Evolutionary conservation across 2,329 filamentous ascomycete species (phyloP).

Genomic region (Pseudogymnoascus sp.): DNA sequence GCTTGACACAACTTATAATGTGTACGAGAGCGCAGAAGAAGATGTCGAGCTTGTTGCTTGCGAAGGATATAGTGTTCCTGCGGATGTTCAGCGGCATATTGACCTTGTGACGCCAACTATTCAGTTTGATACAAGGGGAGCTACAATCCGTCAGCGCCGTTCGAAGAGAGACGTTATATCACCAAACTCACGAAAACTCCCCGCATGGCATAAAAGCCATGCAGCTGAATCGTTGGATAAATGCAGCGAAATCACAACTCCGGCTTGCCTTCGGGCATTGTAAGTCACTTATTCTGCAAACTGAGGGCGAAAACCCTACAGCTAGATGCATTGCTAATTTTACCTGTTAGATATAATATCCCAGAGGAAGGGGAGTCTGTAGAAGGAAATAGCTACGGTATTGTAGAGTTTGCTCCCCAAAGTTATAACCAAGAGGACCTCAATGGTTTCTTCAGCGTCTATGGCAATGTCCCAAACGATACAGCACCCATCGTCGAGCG

Average conservation of each 20-base stretch:
- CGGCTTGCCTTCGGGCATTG: conserved; percentile 45
- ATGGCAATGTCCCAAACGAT: conserved; percentile 32
- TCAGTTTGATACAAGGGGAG: conserved; percentile 24
- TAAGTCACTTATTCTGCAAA: conserved; percentile 32
- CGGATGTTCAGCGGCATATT: conserved; percentile 24
- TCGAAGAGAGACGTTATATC: not conserved
- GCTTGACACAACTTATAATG: conserved; percentile 42
- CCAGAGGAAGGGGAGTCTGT: conserved; percentile 30
- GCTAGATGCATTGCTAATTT: not conserved
- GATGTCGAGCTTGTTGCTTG: conserved; percentile 33
- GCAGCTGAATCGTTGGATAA: conserved; percentile 18
- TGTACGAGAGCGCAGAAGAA: conserved; percentile 38
- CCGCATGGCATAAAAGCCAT: not conserved
- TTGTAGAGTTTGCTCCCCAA: conserved; percentile 47
- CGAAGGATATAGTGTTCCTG: conserved; percentile 23
- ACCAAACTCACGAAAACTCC: not conserved
- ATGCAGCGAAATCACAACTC: conserved; percentile 49
- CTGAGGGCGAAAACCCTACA: too few relatives aligned
- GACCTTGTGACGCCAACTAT: conserved; percentile 28
- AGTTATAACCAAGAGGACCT: conserved; percentile 44
- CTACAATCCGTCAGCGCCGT: not conserved
- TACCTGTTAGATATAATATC: conserved; percentile 13
- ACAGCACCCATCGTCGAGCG: conserved; percentile 29
- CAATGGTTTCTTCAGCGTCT: conserved; percentile 32
- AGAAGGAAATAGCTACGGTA: conserved; percentile 41